A percentile compares a stretch with the other conserved stretches of the same genome.
Evolutionary conservation across 2,329 filamentous ascomycete genomes (phyloP).

Genomic region (Paraconiothyrium brasiliense): DNA sequence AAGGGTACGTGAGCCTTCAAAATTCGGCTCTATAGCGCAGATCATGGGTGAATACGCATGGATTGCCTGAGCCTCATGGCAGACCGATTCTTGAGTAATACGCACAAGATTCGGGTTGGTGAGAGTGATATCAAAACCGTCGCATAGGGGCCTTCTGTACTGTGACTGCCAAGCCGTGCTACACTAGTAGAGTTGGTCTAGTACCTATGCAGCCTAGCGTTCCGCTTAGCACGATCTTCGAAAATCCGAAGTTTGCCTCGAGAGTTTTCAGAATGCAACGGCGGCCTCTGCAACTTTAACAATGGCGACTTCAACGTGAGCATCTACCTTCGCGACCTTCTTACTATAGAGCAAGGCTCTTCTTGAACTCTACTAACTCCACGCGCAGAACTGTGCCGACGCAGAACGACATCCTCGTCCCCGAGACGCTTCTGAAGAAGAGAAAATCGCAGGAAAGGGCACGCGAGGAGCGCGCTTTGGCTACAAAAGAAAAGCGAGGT

Average conservation of each 20-base stretch:
- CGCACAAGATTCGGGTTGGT: no score
- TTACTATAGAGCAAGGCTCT: background rate
- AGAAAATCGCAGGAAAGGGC: conserved; percentile 99
- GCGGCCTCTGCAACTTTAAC: conserved; percentile 53
- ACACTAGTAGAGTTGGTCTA: background rate
- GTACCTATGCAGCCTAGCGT: background rate
- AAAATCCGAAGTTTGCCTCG: conserved; percentile 21
- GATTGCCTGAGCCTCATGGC: no score
- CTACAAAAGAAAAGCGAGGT: conserved; percentile 91
- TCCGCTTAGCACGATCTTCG: conserved; percentile 9
- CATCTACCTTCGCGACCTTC: conserved; percentile 45
- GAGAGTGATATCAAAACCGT: no score
- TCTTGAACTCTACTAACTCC: conserved; percentile 8
- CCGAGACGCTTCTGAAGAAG: conserved; percentile 99
- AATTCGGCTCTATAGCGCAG: no score
- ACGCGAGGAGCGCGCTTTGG: conserved; percentile 84
- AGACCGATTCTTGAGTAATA: no score
- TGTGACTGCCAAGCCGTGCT: background rate
- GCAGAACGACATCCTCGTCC: conserved; percentile 94
- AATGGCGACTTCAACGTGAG: conserved; percentile 65
- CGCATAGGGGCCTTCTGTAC: no score
- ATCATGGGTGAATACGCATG: no score
- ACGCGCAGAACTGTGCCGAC: conserved; percentile 83
- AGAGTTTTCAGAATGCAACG: conserved; percentile 23
- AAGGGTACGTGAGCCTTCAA: no score